Conservation (phyloP, 495 filamentous ascomycete genomes). For the Aspergillus conjunctus region DNA sequence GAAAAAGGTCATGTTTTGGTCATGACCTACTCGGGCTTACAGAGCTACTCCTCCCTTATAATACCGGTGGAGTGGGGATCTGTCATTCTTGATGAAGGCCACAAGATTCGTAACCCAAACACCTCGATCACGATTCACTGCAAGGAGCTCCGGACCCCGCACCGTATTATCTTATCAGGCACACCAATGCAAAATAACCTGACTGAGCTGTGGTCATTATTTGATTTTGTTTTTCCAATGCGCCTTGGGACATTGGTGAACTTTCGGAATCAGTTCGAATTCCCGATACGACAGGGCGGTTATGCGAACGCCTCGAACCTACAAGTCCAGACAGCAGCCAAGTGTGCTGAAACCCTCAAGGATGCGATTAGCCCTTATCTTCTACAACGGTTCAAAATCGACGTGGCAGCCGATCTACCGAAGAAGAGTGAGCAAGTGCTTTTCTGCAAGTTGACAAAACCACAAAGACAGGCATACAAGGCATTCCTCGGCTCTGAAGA, state of each 20-base stretch:
- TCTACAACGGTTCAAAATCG: constrained; percentile 89
- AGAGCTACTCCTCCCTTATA: constrained; percentile 78
- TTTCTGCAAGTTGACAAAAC: constrained; percentile 85
- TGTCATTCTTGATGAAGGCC: constrained; percentile 93
- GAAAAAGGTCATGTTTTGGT: constrained; percentile 88
- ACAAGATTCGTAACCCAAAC: constrained; percentile 96
- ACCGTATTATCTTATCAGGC: constrained; percentile 90
- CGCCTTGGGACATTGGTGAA: constrained; percentile 86
- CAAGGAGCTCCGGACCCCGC: constrained; percentile 84
- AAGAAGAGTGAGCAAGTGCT: constrained; percentile 94
- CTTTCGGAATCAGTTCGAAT: constrained; percentile 87
- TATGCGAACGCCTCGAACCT: constrained; percentile 93
- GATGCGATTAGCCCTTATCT: constrained; percentile 90
- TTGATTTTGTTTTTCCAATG: constrained; percentile 97
- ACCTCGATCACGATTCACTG: constrained; percentile 87
- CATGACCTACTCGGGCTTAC: constrained; percentile 91
- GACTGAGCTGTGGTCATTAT: constrained; percentile 93
- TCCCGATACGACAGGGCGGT: constrained; percentile 86
- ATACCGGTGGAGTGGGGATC: constrained; percentile 86
- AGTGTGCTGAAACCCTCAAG: constrained; percentile 87
- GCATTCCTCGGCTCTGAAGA: constrained; percentile 80
- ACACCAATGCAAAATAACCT: constrained; percentile 98
- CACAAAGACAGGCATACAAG: constrained; percentile 76
- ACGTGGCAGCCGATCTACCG: constrained; percentile 89
- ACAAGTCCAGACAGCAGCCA: constrained; percentile 86